phyloP scores from a whole-genome alignment of 345 rosid species.

The Diplotaxis tenuifolia region DNA sequence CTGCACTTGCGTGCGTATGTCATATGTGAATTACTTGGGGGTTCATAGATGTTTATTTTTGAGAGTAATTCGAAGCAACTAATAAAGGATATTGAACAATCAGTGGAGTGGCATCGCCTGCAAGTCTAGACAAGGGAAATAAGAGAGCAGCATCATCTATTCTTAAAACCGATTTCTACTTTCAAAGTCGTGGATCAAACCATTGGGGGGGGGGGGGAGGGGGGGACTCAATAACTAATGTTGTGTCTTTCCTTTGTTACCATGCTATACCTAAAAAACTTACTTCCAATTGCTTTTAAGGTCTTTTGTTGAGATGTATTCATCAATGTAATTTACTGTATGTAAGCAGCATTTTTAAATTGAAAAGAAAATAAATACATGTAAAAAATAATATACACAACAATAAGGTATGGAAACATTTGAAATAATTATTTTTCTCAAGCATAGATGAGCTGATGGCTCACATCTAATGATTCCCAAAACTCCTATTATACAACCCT shows the following conservation, averaged over 20 bases:
- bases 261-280: not conserved
- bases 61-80: not conserved
- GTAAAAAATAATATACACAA: not conserved
- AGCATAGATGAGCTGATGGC: conserved; percentile 31
- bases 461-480: conserved; percentile 20
- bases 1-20: not conserved
- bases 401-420: not conserved
- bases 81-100: no score
- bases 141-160: not conserved
- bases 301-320: not conserved
- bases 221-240: no score
- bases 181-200: not conserved
- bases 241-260: not conserved
- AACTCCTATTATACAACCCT: conserved; percentile 22
- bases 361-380: not conserved
- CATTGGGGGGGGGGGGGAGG: no score
- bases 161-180: not conserved
- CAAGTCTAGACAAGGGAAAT: not conserved
- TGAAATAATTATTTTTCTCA: not conserved
- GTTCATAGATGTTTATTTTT: not conserved
- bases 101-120: no score
- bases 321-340: not conserved
- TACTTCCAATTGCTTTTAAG: not conserved
- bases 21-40: not conserved
- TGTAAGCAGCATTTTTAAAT: not conserved